Evolutionary conservation across 805 yeast genomes (phyloP).

Genomic region (Candida xyloterini): DNA sequence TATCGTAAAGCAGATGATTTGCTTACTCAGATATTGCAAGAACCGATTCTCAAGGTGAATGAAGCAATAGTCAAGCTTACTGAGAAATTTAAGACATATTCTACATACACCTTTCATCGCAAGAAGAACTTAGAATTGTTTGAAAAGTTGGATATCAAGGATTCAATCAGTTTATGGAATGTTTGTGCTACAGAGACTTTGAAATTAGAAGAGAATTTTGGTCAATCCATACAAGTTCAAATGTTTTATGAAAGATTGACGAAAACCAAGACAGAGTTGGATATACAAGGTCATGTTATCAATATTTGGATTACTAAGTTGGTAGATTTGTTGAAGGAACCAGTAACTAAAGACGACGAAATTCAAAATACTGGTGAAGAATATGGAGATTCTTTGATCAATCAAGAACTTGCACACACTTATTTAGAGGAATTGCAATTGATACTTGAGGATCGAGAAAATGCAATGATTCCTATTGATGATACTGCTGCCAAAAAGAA

Average conservation of each 20-base stretch:
- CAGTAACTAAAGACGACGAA: slow-evolving; percentile 34
- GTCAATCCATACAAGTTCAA: slow-evolving; percentile 20
- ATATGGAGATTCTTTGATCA: slow-evolving; percentile 68
- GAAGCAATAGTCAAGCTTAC: slow-evolving; percentile 25
- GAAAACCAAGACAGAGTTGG: slow-evolving; percentile 36
- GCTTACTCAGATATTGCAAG: slow-evolving; percentile 51
- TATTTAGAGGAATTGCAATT: slow-evolving; percentile 54
- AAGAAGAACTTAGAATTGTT: slow-evolving; percentile 7
- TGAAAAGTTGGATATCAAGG: neutral
- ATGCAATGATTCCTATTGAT: slow-evolving; percentile 31
- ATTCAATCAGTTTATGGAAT: neutral
- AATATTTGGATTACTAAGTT: slow-evolving; percentile 51
- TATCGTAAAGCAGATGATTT: slow-evolving; percentile 61
- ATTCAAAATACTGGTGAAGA: slow-evolving; percentile 60
- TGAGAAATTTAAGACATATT: slow-evolving; percentile 14
- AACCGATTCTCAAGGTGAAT: slow-evolving; percentile 37
- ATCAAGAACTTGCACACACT: slow-evolving; percentile 68
- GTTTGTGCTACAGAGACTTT: slow-evolving; percentile 8
- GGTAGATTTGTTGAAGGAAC: slow-evolving; percentile 41
- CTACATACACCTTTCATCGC: slow-evolving; percentile 4
- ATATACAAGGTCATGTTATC: slow-evolving; percentile 48
- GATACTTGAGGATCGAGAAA: slow-evolving; percentile 43
- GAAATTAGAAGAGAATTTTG: slow-evolving; percentile 10
- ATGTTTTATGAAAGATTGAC: slow-evolving; percentile 28
- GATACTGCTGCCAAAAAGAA: slow-evolving; percentile 15